Evolutionary conservation across 1,139 yeast species (phyloP), one percentile per base, ranked within the genome.

Genomic region (Suhomyces panamericanus): DNA sequence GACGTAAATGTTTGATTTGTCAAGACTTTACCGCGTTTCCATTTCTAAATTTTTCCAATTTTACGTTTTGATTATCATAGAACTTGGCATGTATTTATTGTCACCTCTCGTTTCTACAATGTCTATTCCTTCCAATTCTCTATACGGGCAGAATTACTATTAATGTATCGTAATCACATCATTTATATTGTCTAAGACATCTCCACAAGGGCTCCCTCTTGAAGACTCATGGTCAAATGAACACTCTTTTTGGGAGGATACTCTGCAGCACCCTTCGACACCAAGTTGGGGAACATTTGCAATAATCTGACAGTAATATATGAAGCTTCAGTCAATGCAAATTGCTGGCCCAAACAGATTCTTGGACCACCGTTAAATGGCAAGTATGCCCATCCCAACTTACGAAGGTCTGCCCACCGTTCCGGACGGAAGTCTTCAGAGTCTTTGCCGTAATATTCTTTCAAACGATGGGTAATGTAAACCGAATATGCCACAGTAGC

Each of bases 351-450:
- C 52, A 72, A 63, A 49, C 76, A 70, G 32, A 70, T 67, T 52
- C 76, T 58, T 35, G 75, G 76, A 14, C 76, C 76, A 45, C 75
- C 73, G 44, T 70, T 71, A 58, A 71, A 72, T 31, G 77, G 77
- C 49, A 71, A 60, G 51, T 67, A 71, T 4, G 75, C 69, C 73
- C 74, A 68, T 24, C 76, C 75, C 33, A 67, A 60, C 48, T 69
- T 69, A 33, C 42, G 49, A 9, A 43, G 36, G n/a, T 46, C 44
- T 11, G 55, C 55, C 64, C 64, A 60, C 40, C 63, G 56, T 45
- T 58, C 63, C 16, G 64, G 64, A 16, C 54, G 49, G 46, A 58
- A 60, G 12, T 39, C 55, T 1, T 48, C 38, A 15, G 62, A 52
- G 36, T 60, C 63, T 47, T 57, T 50, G 16, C 64, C 64, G 43